Evolutionary conservation across 78 protist species (phyloP).

Genomic region (Neovahlkampfia damariscottae): DNA sequence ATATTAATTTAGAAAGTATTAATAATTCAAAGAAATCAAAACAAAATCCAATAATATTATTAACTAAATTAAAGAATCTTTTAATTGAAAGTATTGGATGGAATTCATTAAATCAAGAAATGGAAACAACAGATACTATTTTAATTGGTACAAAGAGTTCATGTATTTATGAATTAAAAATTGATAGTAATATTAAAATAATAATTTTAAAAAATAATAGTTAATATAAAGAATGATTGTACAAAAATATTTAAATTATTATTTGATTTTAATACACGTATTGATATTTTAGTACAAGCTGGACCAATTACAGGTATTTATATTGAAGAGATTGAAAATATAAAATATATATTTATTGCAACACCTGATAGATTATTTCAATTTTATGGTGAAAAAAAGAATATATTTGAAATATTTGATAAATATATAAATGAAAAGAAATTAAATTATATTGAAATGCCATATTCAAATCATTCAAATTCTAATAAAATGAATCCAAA

Average conservation of each 20-base stretch:
- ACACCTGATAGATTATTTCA: background rate
- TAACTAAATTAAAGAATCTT: background rate
- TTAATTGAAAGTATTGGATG: constrained; percentile 18
- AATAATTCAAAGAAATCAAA: constrained; percentile 24
- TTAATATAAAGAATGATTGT: background rate
- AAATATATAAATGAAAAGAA: background rate
- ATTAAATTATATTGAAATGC: background rate
- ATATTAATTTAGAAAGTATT: constrained; percentile 22
- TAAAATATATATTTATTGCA: background rate
- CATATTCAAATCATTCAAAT: background rate
- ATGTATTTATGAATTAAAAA: background rate
- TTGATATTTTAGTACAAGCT: background rate
- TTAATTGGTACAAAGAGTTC: background rate
- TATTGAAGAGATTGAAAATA: background rate
- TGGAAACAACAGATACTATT: background rate
- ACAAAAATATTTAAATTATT: too few relatives aligned
- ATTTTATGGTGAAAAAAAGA: constrained; percentile 13
- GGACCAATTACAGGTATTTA: background rate
- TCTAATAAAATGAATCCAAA: too few relatives aligned
- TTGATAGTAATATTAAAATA: background rate
- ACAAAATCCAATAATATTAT: background rate
- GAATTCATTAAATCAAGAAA: background rate
- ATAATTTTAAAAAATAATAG: background rate
- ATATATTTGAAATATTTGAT: background rate
- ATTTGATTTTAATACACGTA: too few relatives aligned